These are phyloP conservation scores for Letharia columbiana DNA, from an alignment of 495 filamentous ascomycete genomes.

Conservation along the genomic window DNA sequence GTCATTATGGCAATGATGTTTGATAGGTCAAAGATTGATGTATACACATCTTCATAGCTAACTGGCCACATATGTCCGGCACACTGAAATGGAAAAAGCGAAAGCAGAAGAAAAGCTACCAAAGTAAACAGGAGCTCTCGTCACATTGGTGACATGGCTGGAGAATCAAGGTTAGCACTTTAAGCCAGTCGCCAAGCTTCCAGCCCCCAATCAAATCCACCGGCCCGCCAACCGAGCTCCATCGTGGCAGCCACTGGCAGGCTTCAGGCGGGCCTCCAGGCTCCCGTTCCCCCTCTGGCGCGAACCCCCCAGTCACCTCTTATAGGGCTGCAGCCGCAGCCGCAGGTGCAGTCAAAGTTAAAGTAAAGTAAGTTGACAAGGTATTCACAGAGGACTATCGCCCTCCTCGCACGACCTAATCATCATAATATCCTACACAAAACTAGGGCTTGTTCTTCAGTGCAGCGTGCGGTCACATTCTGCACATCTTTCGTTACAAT, in stretches of 20 bases:
- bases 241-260: background rate
- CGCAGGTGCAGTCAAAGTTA: too few species aligned
- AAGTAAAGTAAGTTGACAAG: too few species aligned
- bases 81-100: background rate
- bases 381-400: too few species aligned
- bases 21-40: background rate
- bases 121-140: background rate
- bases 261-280: too few species aligned
- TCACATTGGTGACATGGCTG: background rate
- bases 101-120: background rate
- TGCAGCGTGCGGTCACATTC: background rate
- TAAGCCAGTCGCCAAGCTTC: background rate
- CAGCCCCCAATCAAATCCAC: background rate
- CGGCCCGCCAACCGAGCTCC: constrained; percentile 1
- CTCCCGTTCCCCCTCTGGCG: too few species aligned
- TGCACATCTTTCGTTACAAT: background rate
- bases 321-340: too few species aligned
- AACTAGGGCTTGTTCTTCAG: background rate
- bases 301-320: too few species aligned
- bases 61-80: background rate
- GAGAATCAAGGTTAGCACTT: background rate
- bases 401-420: too few species aligned
- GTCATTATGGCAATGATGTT: background rate
- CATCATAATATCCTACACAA: background rate
- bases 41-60: background rate